Evolutionary conservation across 768 basidiomycete genomes (phyloP).

Genomic region (Lactarius evosmus): DNA sequence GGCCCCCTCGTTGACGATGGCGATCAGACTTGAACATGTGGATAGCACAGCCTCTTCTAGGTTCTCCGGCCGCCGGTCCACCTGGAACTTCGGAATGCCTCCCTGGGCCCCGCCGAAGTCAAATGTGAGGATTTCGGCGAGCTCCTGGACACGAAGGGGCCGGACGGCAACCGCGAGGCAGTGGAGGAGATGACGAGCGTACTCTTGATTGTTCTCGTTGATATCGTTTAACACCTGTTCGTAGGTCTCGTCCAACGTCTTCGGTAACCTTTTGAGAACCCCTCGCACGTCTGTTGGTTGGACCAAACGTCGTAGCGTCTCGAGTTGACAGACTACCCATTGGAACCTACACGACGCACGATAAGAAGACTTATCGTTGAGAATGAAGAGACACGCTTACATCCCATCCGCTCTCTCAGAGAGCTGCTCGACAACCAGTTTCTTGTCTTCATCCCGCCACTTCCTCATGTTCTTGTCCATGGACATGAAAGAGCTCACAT

Average conservation of each 20-base stretch:
- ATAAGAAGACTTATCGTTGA: background rate
- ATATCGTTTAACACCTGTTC: background rate
- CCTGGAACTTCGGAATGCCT: background rate
- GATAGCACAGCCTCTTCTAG: background rate
- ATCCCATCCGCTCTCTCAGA: background rate
- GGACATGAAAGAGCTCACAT: background rate
- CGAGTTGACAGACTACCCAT: background rate
- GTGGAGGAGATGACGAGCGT: background rate
- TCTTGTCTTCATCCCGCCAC: background rate
- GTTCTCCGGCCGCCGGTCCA: background rate
- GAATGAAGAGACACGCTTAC: background rate
- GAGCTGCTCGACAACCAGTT: background rate
- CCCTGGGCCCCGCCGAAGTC: background rate
- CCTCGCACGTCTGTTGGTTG: background rate
- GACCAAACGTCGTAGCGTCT: background rate
- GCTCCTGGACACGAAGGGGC: background rate
- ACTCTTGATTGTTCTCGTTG: background rate
- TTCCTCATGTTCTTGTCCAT: background rate
- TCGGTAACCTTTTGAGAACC: background rate
- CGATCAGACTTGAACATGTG: background rate
- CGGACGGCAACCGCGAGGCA: constrained; percentile 1
- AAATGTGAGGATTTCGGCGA: background rate
- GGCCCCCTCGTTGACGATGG: background rate
- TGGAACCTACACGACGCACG: background rate
- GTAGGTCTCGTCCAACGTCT: background rate